Percentiles rank a stretch among this genome's conserved stretches.
These are phyloP conservation scores for Naganishia sp. DNA, from an alignment of 1,284 basidiomycete genomes.

Conservation along the genomic window DNA sequence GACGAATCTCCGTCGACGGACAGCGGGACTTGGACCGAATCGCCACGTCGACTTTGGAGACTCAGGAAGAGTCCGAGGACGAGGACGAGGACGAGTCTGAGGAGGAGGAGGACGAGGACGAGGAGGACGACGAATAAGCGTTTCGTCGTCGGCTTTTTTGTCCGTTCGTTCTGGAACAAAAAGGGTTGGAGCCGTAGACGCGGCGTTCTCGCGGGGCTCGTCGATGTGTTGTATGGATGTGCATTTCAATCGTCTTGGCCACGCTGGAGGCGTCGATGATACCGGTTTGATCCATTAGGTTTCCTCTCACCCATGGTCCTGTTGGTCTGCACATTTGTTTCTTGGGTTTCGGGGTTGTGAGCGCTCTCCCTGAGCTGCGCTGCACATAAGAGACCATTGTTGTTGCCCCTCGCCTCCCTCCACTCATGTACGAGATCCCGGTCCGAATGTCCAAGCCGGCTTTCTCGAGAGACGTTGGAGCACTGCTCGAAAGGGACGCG, in stretches of 20 bases:
- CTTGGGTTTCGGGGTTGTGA: no score
- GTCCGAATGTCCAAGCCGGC: no score
- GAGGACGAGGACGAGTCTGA: constrained; percentile 84
- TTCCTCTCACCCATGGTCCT: not conserved
- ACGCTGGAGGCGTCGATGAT: constrained; percentile 8
- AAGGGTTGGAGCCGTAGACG: constrained; percentile 6
- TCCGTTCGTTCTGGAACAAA: not conserved
- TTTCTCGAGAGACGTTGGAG: no score
- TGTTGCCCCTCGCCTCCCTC: no score
- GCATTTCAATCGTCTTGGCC: constrained; percentile 8
- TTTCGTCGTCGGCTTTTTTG: not conserved
- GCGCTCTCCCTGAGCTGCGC: no score
- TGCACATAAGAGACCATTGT: no score
- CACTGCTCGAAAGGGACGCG: no score
- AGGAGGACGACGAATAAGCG: constrained; percentile 27
- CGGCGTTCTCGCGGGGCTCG: not conserved
- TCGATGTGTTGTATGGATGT: constrained; percentile 27
- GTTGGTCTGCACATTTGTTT: not conserved
- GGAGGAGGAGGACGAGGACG: constrained; percentile 65
- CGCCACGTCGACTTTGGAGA: constrained; percentile 92
- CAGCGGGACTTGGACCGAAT: constrained; percentile 98
- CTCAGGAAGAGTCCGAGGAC: constrained; percentile 77
- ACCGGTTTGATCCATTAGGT: constrained; percentile 14
- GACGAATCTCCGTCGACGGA: constrained; percentile 95
- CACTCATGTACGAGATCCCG: no score